Base-by-base conservation (phyloP, 2,329 filamentous ascomycete genomes). In the Aspergillus melleus region DNA sequence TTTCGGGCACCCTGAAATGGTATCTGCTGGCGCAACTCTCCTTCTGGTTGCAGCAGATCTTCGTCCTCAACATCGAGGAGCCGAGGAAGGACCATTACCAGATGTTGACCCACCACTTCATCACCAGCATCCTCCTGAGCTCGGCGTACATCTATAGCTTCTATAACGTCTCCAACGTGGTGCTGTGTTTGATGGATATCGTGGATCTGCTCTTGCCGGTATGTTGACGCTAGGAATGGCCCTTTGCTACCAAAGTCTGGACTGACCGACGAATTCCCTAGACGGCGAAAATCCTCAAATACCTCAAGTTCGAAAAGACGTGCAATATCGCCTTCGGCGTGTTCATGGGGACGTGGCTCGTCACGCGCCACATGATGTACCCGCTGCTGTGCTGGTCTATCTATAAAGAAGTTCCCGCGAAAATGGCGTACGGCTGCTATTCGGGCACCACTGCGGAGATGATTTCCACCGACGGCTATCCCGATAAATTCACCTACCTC, bases 21-120 rank as follows among this genome's bases (percentile, higher is more conserved):
- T 99, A 99, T 77, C 91, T 96, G 70, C 83, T 99, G 32, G 88
- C 89, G 14, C 93, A 98, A 75, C 90, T 93, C 77, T 88, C 90
- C 24, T 98, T 97, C 76, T 97, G 92, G 90, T 77, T 97, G 52
- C 94, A 98, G 79, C 93, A 96, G 78, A 90, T 98, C 65, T 81
- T 97, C 32, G 91, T 97, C 59, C 91, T 98, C 74, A 90, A 97
- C 77, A 92, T 98, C 61, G 95, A 99, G 77, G 91, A 96, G 78
- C 87, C 90, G 66, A 86, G 95, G 70, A 98, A 98, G 79, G 95
- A 99, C 70, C 90, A 97, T 77, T 90, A 87, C 80, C 94, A 98
- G 77, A 98, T 98, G 95, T 87, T 98, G 67, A 89, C 87, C 19
- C 95, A 98, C 76, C 95, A 99, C 79, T 86, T 97, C 72, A 88